Conservation (phyloP, 345 rosid species). For the Pistacia integerrima region DNA sequence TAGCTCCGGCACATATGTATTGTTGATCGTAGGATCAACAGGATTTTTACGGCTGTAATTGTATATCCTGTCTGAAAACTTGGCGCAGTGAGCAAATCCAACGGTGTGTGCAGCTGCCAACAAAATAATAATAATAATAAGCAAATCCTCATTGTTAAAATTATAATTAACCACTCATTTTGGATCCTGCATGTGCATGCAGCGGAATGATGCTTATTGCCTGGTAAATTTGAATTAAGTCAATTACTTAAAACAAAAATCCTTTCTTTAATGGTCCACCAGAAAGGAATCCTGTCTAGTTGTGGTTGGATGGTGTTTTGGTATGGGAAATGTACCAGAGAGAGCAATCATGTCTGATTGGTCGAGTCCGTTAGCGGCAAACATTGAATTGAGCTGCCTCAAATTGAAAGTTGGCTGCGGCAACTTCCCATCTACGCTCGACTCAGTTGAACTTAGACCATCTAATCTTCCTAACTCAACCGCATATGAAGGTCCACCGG, state of each 20-base stretch:
- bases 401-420: conserved; percentile 63
- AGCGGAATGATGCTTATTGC: neutral
- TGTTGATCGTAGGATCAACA: conserved; percentile 70
- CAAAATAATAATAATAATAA: neutral
- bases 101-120: conserved; percentile 78
- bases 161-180: neutral
- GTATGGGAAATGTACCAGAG: conserved; percentile 49
- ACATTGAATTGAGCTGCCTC: conserved; percentile 55
- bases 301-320: neutral
- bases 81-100: conserved; percentile 78
- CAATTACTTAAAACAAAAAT: neutral
- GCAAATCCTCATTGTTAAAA: neutral
- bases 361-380: conserved; percentile 53
- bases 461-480: conserved; percentile 86
- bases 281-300: neutral
- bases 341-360: conserved; percentile 88
- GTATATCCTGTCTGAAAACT: conserved; percentile 59
- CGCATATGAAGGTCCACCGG: conserved; percentile 61
- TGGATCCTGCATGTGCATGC: conserved; percentile 2
- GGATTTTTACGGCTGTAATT: conserved; percentile 43
- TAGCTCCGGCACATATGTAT: conserved; percentile 53
- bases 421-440: conserved; percentile 60
- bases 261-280: neutral
- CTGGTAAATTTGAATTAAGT: too few species aligned
- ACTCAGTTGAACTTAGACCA: conserved; percentile 61